These are phyloP conservation scores for Drechmeria coniospora DNA, from an alignment of 2,329 filamentous ascomycete genomes.

Conservation along the genomic window DNA sequence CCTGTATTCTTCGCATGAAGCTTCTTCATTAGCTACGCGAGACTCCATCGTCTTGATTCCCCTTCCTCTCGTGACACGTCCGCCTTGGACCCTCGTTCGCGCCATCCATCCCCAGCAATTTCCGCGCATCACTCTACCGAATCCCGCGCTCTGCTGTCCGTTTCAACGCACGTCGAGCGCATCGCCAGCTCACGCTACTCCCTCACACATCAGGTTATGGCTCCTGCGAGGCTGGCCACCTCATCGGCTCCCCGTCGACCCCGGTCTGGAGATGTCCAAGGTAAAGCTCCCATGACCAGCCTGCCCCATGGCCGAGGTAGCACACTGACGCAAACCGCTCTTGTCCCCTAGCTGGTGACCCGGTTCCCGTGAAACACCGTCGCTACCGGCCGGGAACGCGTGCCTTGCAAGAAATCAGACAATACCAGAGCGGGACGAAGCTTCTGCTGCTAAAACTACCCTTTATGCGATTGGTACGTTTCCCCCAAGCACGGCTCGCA, in stretches of 20 bases:
- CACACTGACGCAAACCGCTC: slow-evolving; percentile 8
- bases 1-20: too few species aligned
- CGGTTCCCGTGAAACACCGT: slow-evolving; percentile 46
- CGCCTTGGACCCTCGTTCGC: too few species aligned
- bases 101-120: too few species aligned
- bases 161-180: slow-evolving; percentile 7
- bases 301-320: not conserved
- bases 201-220: too few species aligned
- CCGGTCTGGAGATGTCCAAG: slow-evolving; percentile 25
- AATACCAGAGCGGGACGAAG: slow-evolving; percentile 80
- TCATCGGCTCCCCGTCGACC: slow-evolving; percentile 5
- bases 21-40: too few species aligned
- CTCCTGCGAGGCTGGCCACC: too few species aligned
- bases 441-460: slow-evolving; percentile 69
- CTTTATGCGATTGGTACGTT: slow-evolving; percentile 58
- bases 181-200: slow-evolving; percentile 5
- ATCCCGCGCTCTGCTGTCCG: too few species aligned
- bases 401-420: slow-evolving; percentile 80
- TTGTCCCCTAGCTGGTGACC: slow-evolving; percentile 60
- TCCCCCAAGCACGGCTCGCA: not conserved
- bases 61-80: too few species aligned
- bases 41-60: too few species aligned
- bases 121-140: too few species aligned
- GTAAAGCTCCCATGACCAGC: slow-evolving; percentile 11
- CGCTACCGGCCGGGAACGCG: slow-evolving; percentile 68